Percentiles rank a stretch among this genome's conserved stretches.
phyloP scores from a whole-genome alignment of 768 basidiomycete species.

The Paxillus rubicundulus region DNA sequence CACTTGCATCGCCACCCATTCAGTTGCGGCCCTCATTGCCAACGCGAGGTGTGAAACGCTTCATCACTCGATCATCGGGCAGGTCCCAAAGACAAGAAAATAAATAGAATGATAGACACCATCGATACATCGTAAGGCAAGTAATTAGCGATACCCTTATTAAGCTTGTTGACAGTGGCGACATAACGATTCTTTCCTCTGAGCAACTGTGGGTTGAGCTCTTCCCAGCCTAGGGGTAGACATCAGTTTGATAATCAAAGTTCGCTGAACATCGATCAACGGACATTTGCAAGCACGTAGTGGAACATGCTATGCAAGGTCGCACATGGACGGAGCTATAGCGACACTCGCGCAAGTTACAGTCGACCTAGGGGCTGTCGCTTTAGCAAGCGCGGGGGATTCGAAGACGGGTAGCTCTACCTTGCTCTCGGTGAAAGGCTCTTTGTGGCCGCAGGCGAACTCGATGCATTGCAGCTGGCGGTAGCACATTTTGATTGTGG shows the following conservation, averaged over 20 bases:
- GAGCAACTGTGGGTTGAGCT: constrained; percentile 19
- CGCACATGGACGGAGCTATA: constrained; percentile 40
- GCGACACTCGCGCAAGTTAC: constrained; percentile 40
- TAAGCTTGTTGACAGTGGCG: constrained; percentile 18
- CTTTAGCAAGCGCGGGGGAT: constrained; percentile 18
- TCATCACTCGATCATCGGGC: constrained; percentile 13
- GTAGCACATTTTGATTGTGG: constrained; percentile 39
- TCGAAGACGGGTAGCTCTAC: constrained; percentile 26
- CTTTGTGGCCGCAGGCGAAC: constrained; percentile 39
- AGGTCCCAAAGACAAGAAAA: neutral
- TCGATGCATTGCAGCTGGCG: constrained; percentile 38
- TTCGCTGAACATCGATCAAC: constrained; percentile 6
- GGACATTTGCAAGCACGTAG: constrained; percentile 42
- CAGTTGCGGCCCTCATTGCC: constrained; percentile 23
- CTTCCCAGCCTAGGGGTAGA: constrained; percentile 18
- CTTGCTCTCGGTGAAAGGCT: constrained; percentile 30
- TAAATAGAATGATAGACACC: constrained; percentile 20
- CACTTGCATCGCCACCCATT: constrained; percentile 4
- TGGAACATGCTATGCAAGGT: constrained; percentile 35
- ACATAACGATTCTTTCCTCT: constrained; percentile 18
- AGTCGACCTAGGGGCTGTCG: constrained; percentile 39
- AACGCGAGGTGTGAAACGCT: constrained; percentile 15
- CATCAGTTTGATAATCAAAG: constrained; percentile 15
- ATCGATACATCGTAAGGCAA: constrained; percentile 13
- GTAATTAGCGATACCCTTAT: constrained; percentile 1